A percentile compares a stretch with the other conserved stretches of the same genome.
phyloP scores from a whole-genome alignment of 176 grass and related monocot genomes.

The Musa schizocarpa region DNA sequence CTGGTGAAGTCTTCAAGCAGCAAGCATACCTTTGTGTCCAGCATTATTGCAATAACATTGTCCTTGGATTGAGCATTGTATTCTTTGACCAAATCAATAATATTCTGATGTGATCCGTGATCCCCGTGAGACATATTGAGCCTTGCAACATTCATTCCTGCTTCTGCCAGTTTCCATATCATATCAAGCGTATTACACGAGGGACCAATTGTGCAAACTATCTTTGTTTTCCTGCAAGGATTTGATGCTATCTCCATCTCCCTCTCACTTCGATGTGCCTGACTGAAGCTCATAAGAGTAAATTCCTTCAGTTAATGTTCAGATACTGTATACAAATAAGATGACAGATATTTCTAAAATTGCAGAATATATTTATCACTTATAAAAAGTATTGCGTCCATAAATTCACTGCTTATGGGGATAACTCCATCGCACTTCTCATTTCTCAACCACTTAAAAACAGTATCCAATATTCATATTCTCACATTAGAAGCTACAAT shows the following conservation, averaged over 20 bases:
- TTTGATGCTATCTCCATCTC: not conserved
- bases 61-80: constrained; percentile 6
- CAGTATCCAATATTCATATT: too few species aligned
- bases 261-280: not conserved
- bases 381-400: too few species aligned
- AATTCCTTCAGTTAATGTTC: not conserved
- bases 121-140: constrained; percentile 18
- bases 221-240: constrained; percentile 2
- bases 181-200: constrained; percentile 4
- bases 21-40: not conserved
- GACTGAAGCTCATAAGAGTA: not conserved
- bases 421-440: too few species aligned
- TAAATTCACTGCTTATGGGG: too few species aligned
- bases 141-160: constrained; percentile 16
- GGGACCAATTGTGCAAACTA: constrained; percentile 17
- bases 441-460: too few species aligned
- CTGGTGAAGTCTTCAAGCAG: too few species aligned
- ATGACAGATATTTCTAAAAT: too few species aligned
- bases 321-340: not conserved
- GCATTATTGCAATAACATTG: constrained; percentile 1
- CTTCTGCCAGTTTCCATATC: constrained; percentile 18
- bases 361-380: too few species aligned
- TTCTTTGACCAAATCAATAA: constrained; percentile 16
- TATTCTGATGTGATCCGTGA: constrained; percentile 10
- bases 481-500: too few species aligned